Base-by-base conservation (phyloP, 805 yeast species). In the Cyberlindnera xylosilytica region DNA sequence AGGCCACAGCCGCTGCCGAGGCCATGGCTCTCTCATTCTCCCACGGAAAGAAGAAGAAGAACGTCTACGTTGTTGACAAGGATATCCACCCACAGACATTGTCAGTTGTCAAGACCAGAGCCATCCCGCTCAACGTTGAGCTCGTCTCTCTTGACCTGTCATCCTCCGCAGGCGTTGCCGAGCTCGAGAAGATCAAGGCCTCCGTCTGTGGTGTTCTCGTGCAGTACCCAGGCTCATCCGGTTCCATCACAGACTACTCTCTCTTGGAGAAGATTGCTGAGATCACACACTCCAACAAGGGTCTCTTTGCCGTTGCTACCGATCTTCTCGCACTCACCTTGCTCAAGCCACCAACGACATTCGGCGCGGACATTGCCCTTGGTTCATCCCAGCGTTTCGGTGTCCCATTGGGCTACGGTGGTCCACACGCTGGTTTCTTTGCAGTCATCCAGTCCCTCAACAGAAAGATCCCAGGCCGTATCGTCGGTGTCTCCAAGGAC, bases 401-500 rank as follows among this genome's bases (percentile, higher is more conserved):
- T 58, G 97, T 91, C 30, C 98, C 99, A 42, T 78, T 91, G 70
- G 99, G 98, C 6, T 93, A 81, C 61, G 99, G 99, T 58, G 99
- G 99, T 17, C 99, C 99, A 4, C 99, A 93, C 64, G 98, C 99
- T 36, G 99, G 96, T 1, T 93, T 87, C 68, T 90, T 93, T 56
- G 87, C 98, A 8, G 95, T 91, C 31, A 74, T 79, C n/a, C 78
- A 81, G 46, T 74, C 79, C 42, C 73, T 84, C 54, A 87, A 87
- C 60, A 79, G 99, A 61, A 93, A 90, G 65, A 88, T 93, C 63
- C 99, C 99, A 2, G 99, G 99, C 34, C 78, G 99, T 69, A 77
- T 93, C 42, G 90, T 93, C 42, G 99, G 99, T 60, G 80, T 87
- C 31, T 81, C 96, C 30, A 87, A 87, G 62, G 99, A 91, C 63